Evolutionary conservation across 495 filamentous ascomycete genomes (phyloP).

Genomic region (Aspergillus incahuasiensis): DNA sequence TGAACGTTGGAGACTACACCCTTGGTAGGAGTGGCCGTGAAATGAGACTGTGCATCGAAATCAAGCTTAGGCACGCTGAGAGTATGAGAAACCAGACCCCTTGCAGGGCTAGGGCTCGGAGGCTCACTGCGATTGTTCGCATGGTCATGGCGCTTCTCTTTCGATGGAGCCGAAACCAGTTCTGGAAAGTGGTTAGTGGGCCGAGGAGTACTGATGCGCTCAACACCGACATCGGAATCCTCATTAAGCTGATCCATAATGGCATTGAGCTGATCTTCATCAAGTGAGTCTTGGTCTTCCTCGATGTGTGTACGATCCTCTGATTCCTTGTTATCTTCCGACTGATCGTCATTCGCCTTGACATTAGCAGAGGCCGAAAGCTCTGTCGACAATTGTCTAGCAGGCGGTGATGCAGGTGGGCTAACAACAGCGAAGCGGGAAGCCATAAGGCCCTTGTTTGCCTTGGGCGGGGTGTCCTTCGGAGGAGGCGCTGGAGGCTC

Average conservation of each 20-base stretch:
- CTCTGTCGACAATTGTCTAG: conserved; percentile 2
- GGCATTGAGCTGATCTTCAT: conserved; percentile 77
- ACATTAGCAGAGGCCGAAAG: neutral
- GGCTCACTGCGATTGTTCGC: conserved; percentile 61
- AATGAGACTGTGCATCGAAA: conserved; percentile 38
- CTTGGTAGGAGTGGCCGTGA: conserved; percentile 38
- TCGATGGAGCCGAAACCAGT: conserved; percentile 44
- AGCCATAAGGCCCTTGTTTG: conserved; percentile 31
- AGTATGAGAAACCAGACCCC: conserved; percentile 46
- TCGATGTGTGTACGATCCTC: conserved; percentile 12
- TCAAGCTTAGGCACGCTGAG: conserved; percentile 42
- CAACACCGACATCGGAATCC: conserved; percentile 67
- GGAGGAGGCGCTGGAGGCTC: conserved; percentile 22
- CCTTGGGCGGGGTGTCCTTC: conserved; percentile 4
- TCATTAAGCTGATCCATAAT: conserved; percentile 79
- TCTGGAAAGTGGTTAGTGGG: conserved; percentile 35
- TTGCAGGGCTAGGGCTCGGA: conserved; percentile 69
- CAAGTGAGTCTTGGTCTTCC: conserved; percentile 41
- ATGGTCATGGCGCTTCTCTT: conserved; percentile 51
- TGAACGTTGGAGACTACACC: conserved; percentile 37
- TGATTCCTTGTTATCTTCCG: conserved; percentile 10
- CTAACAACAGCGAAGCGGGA: conserved; percentile 36
- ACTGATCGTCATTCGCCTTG: conserved; percentile 2
- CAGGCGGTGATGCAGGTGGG: conserved; percentile 17
- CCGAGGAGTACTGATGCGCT: conserved; percentile 49